Conservation (phyloP, 805 yeast genomes). For the Komagataella ulmi region DNA sequence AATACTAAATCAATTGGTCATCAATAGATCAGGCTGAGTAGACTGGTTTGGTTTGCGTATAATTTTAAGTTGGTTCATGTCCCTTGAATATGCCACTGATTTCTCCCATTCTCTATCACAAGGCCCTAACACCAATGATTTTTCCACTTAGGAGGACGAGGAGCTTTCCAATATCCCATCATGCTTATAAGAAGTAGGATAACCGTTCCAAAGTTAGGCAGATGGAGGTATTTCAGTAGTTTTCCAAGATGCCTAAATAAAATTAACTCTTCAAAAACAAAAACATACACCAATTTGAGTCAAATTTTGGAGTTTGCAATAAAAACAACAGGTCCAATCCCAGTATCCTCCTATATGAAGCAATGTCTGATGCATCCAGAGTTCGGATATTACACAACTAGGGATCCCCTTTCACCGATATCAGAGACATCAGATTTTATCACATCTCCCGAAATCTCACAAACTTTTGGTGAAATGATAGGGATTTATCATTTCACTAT, state of each 20-base stretch:
- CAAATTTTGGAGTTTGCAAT: slow-evolving; percentile 31
- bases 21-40: too few relatives aligned
- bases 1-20: too few relatives aligned
- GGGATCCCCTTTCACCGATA: slow-evolving; percentile 49
- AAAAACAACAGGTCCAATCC: slow-evolving; percentile 63
- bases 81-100: too few relatives aligned
- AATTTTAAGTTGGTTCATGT: too few relatives aligned
- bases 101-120: too few relatives aligned
- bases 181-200: background rate
- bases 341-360: slow-evolving; percentile 64
- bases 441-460: slow-evolving; percentile 80
- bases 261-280: background rate
- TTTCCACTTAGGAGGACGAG: background rate
- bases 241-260: background rate
- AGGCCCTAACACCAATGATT: background rate
- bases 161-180: background rate
- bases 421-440: slow-evolving; percentile 52
- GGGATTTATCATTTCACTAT: slow-evolving; percentile 56
- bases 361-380: slow-evolving; percentile 72
- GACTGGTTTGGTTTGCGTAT: too few relatives aligned
- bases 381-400: slow-evolving; percentile 66
- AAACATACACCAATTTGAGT: slow-evolving; percentile 4
- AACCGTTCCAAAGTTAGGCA: background rate
- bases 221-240: background rate
- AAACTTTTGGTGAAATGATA: slow-evolving; percentile 75